phyloP scores from a whole-genome alignment of 345 rosid species.

The Populus tremula region DNA sequence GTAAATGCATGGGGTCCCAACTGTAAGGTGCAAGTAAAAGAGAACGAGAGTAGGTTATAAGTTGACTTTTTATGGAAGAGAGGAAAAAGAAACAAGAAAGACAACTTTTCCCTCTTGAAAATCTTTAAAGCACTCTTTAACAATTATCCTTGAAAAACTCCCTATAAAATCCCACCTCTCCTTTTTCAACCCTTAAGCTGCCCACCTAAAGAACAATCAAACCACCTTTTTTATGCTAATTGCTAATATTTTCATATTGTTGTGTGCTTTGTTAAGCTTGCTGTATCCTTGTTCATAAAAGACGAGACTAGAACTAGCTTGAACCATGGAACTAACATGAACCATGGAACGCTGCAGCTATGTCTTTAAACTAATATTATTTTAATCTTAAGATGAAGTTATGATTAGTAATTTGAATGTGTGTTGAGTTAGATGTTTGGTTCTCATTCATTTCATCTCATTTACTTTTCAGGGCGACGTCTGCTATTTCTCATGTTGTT shows the following conservation, averaged over 20 bases:
- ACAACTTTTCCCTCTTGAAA: too few relatives aligned
- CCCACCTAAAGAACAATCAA: neutral
- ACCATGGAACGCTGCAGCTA: neutral
- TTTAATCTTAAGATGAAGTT: neutral
- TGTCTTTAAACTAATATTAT: neutral
- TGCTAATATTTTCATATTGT: neutral
- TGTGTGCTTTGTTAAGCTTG: neutral
- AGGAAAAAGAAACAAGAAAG: neutral
- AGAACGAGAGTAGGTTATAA: neutral
- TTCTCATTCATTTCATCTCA: neutral
- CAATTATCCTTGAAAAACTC: neutral
- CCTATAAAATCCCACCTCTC: neutral
- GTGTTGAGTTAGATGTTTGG: neutral
- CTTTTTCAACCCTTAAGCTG: neutral
- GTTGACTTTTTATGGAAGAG: neutral
- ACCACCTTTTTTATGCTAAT: neutral
- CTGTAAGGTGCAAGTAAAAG: neutral
- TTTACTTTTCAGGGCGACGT: constrained; percentile 54
- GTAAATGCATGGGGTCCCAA: neutral
- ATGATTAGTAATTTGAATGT: neutral
- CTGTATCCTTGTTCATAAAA: neutral
- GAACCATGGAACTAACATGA: neutral
- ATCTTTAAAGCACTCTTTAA: neutral
- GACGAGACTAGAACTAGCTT: neutral
- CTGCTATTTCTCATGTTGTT: constrained; percentile 68